Conservation (phyloP, 2,329 filamentous ascomycete genomes). For the Uncinocarpus reesii region DNA sequence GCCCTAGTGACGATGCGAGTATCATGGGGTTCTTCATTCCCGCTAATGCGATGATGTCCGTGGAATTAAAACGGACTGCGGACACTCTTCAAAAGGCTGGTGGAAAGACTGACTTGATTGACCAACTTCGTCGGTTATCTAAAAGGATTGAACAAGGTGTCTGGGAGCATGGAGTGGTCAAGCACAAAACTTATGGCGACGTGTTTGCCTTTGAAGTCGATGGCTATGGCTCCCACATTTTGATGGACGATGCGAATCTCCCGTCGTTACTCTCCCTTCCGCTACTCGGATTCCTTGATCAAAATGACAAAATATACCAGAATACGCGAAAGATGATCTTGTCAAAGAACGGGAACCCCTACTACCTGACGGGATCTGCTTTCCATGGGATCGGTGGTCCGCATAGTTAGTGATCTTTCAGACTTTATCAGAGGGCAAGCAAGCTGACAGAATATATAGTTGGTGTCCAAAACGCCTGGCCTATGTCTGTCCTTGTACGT, state of each 20-base stretch:
- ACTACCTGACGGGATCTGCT: constrained; percentile 64
- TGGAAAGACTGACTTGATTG: constrained; percentile 44
- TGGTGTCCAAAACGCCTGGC: constrained; percentile 86
- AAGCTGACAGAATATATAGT: constrained; percentile 40
- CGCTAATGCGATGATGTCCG: constrained; percentile 90
- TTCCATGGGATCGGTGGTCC: constrained; percentile 85
- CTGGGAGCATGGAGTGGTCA: constrained; percentile 67
- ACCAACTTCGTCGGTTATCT: constrained; percentile 46
- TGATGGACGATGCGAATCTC: constrained; percentile 59
- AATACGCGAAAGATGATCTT: constrained; percentile 82
- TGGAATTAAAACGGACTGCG: constrained; percentile 69
- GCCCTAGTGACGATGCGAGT: constrained; percentile 88
- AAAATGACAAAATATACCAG: constrained; percentile 61
- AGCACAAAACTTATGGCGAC: constrained; percentile 42
- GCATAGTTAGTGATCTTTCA: constrained; percentile 40
- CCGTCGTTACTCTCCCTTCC: constrained; percentile 53
- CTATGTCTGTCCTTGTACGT: constrained; percentile 87
- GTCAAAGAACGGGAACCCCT: constrained; percentile 68
- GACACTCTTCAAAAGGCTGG: constrained; percentile 52
- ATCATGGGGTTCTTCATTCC: constrained; percentile 93
- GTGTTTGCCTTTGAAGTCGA: constrained; percentile 58
- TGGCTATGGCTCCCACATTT: constrained; percentile 50
- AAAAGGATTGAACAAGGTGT: constrained; percentile 63
- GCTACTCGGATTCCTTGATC: constrained; percentile 47
- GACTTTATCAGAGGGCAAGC: constrained; percentile 3